A percentile compares a stretch with the other conserved stretches of the same genome.
Evolutionary conservation across 1,284 basidiomycete genomes (phyloP).

Genomic region (Cryptococcus hybrid): DNA sequence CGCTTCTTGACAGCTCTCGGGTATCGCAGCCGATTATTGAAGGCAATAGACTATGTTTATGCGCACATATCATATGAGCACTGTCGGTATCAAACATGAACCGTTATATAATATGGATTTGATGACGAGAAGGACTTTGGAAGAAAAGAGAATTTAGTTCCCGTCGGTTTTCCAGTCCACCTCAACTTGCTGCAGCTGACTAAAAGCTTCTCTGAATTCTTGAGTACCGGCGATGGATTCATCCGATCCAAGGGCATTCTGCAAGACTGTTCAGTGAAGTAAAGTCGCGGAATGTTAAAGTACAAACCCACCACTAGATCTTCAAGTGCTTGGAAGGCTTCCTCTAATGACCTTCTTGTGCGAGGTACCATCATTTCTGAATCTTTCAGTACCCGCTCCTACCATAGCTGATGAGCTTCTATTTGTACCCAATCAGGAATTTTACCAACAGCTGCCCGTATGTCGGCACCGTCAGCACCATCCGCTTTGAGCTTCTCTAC

Average conservation of each 20-base stretch:
- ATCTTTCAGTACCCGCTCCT: slow-evolving; percentile 74
- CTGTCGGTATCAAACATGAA: too few relatives aligned
- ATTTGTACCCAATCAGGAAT: neutral
- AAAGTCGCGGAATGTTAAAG: neutral
- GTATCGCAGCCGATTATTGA: too few relatives aligned
- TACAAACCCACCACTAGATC: slow-evolving; percentile 64
- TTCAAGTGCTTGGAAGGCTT: slow-evolving; percentile 62
- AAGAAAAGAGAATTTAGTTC: slow-evolving; percentile 2
- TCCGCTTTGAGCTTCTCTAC: slow-evolving; percentile 64
- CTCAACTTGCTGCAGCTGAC: slow-evolving; percentile 25
- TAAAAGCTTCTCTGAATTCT: slow-evolving; percentile 28
- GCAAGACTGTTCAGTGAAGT: neutral
- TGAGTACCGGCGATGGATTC: slow-evolving; percentile 14
- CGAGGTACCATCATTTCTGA: slow-evolving; percentile 76
- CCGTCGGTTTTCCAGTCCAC: slow-evolving; percentile 19
- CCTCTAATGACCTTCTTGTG: slow-evolving; percentile 60
- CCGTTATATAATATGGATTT: too few relatives aligned
- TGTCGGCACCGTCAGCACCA: slow-evolving; percentile 71
- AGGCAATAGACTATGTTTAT: too few relatives aligned
- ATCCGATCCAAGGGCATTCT: slow-evolving; percentile 24
- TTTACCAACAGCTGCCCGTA: slow-evolving; percentile 69
- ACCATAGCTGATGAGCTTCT: neutral
- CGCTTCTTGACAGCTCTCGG: too few relatives aligned
- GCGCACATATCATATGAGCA: too few relatives aligned
- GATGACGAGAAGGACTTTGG: too few relatives aligned